phyloP scores from a whole-genome alignment of 1,139 yeast genomes.

The Geotrichum carabidarum region DNA sequence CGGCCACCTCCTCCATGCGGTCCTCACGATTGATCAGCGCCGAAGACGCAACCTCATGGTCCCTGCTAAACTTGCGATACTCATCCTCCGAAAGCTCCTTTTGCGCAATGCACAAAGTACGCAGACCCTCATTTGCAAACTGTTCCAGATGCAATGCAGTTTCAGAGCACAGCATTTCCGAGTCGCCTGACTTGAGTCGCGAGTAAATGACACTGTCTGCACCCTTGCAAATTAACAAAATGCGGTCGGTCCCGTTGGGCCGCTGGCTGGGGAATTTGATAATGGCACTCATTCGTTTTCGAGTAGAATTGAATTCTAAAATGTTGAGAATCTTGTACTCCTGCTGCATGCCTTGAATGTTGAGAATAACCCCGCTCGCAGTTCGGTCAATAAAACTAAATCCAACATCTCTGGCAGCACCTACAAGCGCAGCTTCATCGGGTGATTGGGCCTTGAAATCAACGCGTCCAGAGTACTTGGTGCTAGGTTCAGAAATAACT shows the following conservation, averaged over 20 bases:
- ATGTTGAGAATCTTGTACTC: constrained; percentile 75
- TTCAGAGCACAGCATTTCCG: constrained; percentile 15
- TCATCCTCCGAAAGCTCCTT: constrained; percentile 58
- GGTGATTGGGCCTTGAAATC: constrained; percentile 93
- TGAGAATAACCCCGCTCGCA: constrained; percentile 61
- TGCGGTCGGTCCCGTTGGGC: constrained; percentile 60
- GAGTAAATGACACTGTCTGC: constrained; percentile 95
- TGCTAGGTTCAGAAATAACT: constrained; percentile 62
- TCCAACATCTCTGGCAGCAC: constrained; percentile 89
- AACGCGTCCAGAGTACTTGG: constrained; percentile 48
- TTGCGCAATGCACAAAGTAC: constrained; percentile 89
- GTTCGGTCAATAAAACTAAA: constrained; percentile 71
- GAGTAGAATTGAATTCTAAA: constrained; percentile 93
- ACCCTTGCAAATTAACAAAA: constrained; percentile 88
- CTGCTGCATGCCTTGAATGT: constrained; percentile 64
- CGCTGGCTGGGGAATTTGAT: constrained; percentile 76
- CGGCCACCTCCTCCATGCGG: constrained; percentile 66
- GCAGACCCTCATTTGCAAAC: constrained; percentile 88
- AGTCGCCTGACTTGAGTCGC: constrained; percentile 44
- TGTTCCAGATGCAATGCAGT: constrained; percentile 82
- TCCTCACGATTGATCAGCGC: constrained; percentile 74
- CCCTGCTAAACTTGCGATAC: constrained; percentile 61
- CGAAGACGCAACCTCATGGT: constrained; percentile 65
- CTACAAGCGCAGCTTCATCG: constrained; percentile 92
- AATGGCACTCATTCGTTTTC: constrained; percentile 96